A percentile compares a stretch with the other conserved stretches of the same genome.
These are phyloP conservation scores for Verticillium isaacii DNA, from an alignment of 2,329 filamentous ascomycete species.

Conservation along the genomic window DNA sequence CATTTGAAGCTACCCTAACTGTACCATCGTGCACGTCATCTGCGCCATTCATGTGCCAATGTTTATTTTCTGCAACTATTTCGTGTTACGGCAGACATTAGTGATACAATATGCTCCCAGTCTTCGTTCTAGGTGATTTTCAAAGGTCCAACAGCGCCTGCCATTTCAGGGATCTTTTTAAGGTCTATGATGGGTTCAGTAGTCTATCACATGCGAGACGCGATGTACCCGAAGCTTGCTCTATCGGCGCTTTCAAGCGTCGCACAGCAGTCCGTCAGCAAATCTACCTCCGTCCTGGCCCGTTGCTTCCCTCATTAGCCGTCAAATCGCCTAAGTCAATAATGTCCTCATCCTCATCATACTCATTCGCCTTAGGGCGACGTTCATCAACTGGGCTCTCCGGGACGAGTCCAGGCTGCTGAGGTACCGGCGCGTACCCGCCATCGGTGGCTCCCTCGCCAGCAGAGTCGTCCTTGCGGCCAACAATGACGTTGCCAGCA, in stretches of 20 bases:
- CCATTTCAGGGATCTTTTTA: no score
- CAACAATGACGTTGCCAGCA: conserved; percentile 73
- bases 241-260: not conserved
- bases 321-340: conserved; percentile 24
- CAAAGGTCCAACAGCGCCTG: no score
- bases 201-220: not conserved
- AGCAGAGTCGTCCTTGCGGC: conserved; percentile 50
- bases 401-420: conserved; percentile 9
- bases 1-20: no score
- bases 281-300: not conserved
- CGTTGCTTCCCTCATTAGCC: not conserved
- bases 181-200: no score
- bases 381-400: not conserved
- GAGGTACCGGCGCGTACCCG: conserved; percentile 23
- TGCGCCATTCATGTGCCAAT: no score
- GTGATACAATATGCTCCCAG: not conserved
- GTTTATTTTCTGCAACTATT: no score
- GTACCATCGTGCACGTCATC: no score
- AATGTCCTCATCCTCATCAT: conserved; percentile 26
- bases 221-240: not conserved
- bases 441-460: conserved; percentile 18
- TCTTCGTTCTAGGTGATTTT: no score
- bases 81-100: no score
- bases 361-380: not conserved
- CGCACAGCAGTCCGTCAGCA: not conserved